Evolutionary conservation across 202 grass and related monocot genomes (phyloP).

Genomic region (Brachypodium distachyon): DNA sequence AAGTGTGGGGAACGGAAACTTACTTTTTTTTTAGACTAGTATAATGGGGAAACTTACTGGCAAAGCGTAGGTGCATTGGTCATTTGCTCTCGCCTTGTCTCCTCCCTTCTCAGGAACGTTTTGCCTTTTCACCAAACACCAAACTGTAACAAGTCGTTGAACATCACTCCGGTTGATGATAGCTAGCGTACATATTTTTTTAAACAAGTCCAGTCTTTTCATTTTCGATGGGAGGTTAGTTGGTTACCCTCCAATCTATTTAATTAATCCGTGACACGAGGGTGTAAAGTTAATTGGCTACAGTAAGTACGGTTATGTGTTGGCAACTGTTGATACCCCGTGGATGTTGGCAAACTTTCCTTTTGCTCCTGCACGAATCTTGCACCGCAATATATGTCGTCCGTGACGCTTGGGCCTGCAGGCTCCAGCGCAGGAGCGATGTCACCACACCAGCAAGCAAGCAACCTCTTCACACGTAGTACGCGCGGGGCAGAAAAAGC

Average conservation of each 20-base stretch:
- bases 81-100: not conserved
- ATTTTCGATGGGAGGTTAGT: too few relatives aligned
- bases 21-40: too few relatives aligned
- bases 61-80: constrained; percentile 1
- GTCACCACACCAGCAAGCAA: not conserved
- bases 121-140: not conserved
- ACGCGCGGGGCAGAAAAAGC: not conserved
- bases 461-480: not conserved
- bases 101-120: constrained; percentile 21
- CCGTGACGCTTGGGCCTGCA: not conserved
- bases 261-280: too few relatives aligned
- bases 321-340: too few relatives aligned
- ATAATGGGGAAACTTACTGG: not conserved
- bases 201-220: not conserved
- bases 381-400: not conserved
- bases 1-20: not conserved
- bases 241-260: too few relatives aligned
- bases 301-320: not conserved
- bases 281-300: not conserved
- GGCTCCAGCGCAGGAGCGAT: not conserved
- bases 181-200: not conserved
- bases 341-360: not conserved
- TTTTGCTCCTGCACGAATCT: not conserved
- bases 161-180: not conserved
- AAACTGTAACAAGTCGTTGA: not conserved